Evolutionary conservation across 768 basidiomycete genomes (phyloP), one percentile per base, ranked within the genome.

Genomic region (Cubamyces lactineus): DNA sequence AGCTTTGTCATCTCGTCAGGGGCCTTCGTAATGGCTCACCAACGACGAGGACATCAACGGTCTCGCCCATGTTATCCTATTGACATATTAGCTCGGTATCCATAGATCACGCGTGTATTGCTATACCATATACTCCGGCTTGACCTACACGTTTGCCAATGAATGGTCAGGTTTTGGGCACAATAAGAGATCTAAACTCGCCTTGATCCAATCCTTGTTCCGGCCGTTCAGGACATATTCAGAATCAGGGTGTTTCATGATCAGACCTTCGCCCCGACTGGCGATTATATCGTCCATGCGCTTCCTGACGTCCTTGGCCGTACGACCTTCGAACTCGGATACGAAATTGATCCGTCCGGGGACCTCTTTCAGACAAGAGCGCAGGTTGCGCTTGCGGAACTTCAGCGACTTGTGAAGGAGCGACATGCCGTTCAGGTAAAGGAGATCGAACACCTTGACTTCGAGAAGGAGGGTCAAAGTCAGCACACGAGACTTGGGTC

Each of bases 391-490:
- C 74, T 94, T 96, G 38, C 97, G 86, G 68, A 88, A 87, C 40
- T 81, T 79, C 23, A 91, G 82, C 0, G 90, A 85, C 66, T 82
- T 86, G 56, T 88, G 81, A 49, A 94, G 80, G 2, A 96, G 82
- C 3, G 88, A 88, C 71, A 82, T 81, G n/a, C 88, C 89, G 66
- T 96, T 95, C 60, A 97, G 80, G 70, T 91, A 94, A 0, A 99
- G 78, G 21, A 98, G 79, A 73, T 99, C 97, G 70, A 99, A 98
- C 11, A 98, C 84, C 75, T 97, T 98, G 84, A 97, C 96, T 98
- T 63, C 1, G n/a, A 23, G 11, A 11, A 16, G 15, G 11, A 11
- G 15, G 15, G 19, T 30, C n/a, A 30, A 30, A 16, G 16, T 26
- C 15, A 43, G 45, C 24, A 28, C 3, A 53, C n/a, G 17, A 41